Evolutionary conservation across 2,329 filamentous ascomycete genomes (phyloP).

Genomic region (Penicillium concentricum): DNA sequence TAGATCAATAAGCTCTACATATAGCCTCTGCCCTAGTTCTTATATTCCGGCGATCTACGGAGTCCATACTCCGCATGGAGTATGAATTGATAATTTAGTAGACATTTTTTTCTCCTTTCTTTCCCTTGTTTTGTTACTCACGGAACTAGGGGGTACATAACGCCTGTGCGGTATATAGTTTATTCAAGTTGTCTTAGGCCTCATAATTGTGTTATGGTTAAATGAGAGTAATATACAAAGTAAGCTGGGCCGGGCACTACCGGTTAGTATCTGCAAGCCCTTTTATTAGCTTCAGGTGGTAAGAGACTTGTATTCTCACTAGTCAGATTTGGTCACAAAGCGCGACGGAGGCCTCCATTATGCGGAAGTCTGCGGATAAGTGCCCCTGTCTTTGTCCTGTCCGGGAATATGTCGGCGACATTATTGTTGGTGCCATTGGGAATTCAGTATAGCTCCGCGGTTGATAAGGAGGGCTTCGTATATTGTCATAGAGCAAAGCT

Average conservation of each 20-base stretch:
- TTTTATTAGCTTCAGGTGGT: neutral
- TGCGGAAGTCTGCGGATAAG: conserved; percentile 5
- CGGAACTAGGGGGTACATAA: neutral
- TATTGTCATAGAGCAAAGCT: neutral
- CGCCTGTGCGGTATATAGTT: neutral
- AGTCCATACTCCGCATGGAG: neutral
- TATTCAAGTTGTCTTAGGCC: neutral
- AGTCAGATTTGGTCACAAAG: neutral
- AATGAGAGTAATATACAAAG: neutral
- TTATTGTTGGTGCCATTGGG: neutral
- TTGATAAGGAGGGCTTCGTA: neutral
- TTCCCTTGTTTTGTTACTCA: neutral
- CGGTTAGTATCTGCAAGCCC: neutral
- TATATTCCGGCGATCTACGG: neutral
- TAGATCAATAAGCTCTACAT: neutral
- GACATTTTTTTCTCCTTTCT: neutral
- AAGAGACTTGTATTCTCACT: conserved; percentile 1
- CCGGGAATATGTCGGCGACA: neutral
- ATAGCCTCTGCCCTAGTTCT: neutral
- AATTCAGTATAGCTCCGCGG: neutral
- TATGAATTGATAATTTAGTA: neutral
- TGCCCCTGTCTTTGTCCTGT: neutral
- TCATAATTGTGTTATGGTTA: neutral
- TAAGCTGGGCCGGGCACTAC: neutral
- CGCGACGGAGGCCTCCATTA: conserved; percentile 2